phyloP scores from a whole-genome alignment of 768 basidiomycete genomes.

The Xerocomus potaroensis region DNA sequence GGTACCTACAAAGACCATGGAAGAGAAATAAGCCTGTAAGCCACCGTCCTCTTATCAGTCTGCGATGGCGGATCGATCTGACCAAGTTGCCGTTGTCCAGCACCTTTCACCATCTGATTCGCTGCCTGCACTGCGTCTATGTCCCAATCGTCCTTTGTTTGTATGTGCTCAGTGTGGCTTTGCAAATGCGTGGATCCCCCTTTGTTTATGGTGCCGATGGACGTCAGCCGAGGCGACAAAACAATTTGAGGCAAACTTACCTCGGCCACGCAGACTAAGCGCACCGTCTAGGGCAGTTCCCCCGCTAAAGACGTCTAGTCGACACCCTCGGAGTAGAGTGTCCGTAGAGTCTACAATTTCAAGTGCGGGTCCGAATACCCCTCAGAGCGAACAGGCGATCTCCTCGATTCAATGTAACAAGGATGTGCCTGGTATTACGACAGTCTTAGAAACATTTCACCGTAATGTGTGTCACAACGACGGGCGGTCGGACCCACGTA shows the following conservation, averaged over 20 bases:
- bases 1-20: conserved; percentile 40
- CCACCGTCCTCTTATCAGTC: conserved; percentile 6
- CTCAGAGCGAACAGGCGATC: conserved; percentile 15
- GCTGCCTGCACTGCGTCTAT: conserved; percentile 41
- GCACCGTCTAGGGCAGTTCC: conserved; percentile 21
- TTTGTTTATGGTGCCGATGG: conserved; percentile 52
- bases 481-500: conserved; percentile 10
- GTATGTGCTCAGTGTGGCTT: conserved; percentile 46
- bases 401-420: conserved; percentile 1
- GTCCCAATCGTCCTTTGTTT: conserved; percentile 41
- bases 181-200: conserved; percentile 43
- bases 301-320: conserved; percentile 9
- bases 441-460: conserved; percentile 21
- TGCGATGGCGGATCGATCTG: conserved; percentile 11
- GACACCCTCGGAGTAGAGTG: conserved; percentile 10
- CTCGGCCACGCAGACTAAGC: conserved; percentile 33
- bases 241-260: conserved; percentile 36
- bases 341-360: conserved; percentile 21
- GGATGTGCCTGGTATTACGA: conserved; percentile 28
- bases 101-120: conserved; percentile 43
- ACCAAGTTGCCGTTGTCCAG: conserved; percentile 25
- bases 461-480: conserved; percentile 18
- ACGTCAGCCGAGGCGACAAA: conserved; percentile 38
- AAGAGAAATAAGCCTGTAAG: conserved; percentile 40
- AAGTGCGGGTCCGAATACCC: conserved; percentile 20